These are phyloP conservation scores for Candida rishiriensis DNA, from an alignment of 805 yeast genomes.

Conservation along the genomic window DNA sequence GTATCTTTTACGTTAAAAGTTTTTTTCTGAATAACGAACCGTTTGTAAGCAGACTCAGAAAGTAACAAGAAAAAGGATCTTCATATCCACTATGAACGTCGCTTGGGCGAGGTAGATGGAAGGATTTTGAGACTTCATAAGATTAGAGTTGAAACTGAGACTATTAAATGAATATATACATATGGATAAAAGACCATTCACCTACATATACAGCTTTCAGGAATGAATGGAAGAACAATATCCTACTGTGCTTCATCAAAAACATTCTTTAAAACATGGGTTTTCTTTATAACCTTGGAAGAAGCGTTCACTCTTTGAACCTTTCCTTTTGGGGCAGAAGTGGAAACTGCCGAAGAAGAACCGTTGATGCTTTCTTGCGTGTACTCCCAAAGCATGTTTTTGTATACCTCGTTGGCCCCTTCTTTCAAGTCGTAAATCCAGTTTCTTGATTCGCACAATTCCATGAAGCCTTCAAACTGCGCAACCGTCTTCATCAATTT, in stretches of 20 bases:
- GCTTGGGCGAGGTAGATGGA: too few relatives aligned
- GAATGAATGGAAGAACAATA: too few relatives aligned
- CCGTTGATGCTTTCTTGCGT: not conserved
- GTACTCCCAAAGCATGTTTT: conserved; percentile 10
- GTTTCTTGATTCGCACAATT: conserved; percentile 45
- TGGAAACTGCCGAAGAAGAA: not conserved
- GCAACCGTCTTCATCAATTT: conserved; percentile 50
- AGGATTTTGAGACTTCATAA: too few relatives aligned
- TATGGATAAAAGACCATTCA: too few relatives aligned
- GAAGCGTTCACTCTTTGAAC: conserved; percentile 8
- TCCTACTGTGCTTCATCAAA: conserved; percentile 9
- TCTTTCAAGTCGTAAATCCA: conserved; percentile 64
- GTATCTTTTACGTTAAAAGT: too few relatives aligned
- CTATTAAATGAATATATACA: too few relatives aligned
- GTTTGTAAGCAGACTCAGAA: too few relatives aligned
- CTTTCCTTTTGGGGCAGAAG: not conserved
- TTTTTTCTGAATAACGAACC: too few relatives aligned
- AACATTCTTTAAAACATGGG: conserved; percentile 16
- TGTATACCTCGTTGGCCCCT: conserved; percentile 36
- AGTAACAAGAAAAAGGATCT: too few relatives aligned
- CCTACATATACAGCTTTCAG: too few relatives aligned
- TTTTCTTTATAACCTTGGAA: conserved; percentile 13
- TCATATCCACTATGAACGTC: too few relatives aligned
- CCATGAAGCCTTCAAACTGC: conserved; percentile 56
- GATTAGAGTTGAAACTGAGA: too few relatives aligned